Percentiles rank a stretch among this genome's conserved stretches.
These are phyloP conservation scores for Orbilia ellipsospora DNA, from an alignment of 2,329 filamentous ascomycete genomes.

Conservation along the genomic window DNA sequence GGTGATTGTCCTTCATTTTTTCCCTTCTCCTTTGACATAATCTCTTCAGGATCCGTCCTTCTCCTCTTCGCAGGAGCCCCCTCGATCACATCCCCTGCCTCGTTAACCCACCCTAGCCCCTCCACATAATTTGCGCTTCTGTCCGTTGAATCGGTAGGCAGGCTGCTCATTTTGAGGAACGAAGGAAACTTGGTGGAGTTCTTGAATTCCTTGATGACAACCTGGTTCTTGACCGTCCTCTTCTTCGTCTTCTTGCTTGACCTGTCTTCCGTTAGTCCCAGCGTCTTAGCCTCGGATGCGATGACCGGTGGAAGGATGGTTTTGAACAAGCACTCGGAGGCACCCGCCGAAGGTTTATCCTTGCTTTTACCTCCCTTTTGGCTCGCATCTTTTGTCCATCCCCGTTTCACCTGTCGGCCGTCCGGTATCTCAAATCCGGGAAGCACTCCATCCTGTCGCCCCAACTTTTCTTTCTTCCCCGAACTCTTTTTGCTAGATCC, in stretches of 20 bases:
- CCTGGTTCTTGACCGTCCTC: constrained; percentile 72
- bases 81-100: constrained; percentile 80
- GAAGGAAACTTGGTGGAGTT: constrained; percentile 84
- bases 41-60: constrained; percentile 54
- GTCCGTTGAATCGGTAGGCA: constrained; percentile 63
- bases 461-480: constrained; percentile 62
- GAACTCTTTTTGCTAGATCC: constrained; percentile 54
- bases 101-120: constrained; percentile 88
- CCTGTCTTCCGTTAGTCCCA: constrained; percentile 59
- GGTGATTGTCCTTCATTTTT: background rate
- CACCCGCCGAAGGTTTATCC: constrained; percentile 61
- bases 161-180: constrained; percentile 74
- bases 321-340: constrained; percentile 85
- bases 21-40: constrained; percentile 14
- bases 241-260: constrained; percentile 63
- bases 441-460: constrained; percentile 67
- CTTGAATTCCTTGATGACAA: constrained; percentile 87
- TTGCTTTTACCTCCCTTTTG: constrained; percentile 61
- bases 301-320: constrained; percentile 76
- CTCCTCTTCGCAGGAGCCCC: constrained; percentile 64
- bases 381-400: constrained; percentile 78
- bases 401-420: constrained; percentile 83
- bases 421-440: constrained; percentile 77
- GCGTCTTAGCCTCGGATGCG: constrained; percentile 56
- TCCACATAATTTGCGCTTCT: constrained; percentile 76